Conservation (phyloP, 176 grass and related monocot genomes). For the Avena eriantha region DNA sequence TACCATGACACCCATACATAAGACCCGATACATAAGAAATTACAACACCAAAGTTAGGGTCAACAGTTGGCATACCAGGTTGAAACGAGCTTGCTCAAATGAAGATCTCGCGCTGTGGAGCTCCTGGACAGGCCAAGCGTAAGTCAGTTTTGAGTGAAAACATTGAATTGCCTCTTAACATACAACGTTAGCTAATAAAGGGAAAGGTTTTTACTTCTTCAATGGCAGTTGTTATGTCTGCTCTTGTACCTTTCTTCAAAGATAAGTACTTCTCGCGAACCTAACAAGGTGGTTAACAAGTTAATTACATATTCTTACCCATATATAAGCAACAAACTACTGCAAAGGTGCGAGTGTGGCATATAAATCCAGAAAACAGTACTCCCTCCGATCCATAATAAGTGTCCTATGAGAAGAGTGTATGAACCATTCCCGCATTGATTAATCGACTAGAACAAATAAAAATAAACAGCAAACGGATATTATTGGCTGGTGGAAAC, state of each 20-base stretch:
- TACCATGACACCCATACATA: constrained; percentile 19
- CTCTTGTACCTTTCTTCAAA: constrained; percentile 93
- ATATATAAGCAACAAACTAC: constrained; percentile 29
- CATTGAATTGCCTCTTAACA: constrained; percentile 37
- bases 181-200: constrained; percentile 35
- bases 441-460: constrained; percentile 19
- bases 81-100: constrained; percentile 98
- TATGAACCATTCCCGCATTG: constrained; percentile 23
- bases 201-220: constrained; percentile 85
- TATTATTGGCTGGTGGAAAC: not conserved
- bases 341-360: constrained; percentile 11
- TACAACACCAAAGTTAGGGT: constrained; percentile 14
- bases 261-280: constrained; percentile 87
- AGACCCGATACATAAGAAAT: constrained; percentile 3
- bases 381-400: no score
- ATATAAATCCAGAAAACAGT: not conserved
- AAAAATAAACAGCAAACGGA: not conserved
- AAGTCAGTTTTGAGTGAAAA: constrained; percentile 29
- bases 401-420: not conserved
- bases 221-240: constrained; percentile 74
- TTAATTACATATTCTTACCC: constrained; percentile 33
- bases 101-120: constrained; percentile 88
- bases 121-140: constrained; percentile 65
- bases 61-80: constrained; percentile 64
- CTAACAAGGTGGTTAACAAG: constrained; percentile 49